Evolutionary conservation across 2,329 filamentous ascomycete genomes (phyloP).

Genomic region (Shiraia bambusicola): DNA sequence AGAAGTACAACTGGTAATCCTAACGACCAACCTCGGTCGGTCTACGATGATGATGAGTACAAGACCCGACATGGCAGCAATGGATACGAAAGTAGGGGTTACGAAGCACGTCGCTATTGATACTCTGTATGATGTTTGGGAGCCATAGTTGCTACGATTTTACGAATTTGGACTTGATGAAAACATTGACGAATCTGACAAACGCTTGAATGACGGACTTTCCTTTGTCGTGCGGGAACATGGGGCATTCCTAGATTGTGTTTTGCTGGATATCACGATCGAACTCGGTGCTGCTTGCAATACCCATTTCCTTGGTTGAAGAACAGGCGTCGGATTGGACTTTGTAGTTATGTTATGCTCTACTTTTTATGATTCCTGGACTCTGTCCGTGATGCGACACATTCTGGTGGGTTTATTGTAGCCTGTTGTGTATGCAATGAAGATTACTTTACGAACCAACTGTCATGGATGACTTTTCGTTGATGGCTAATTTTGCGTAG

Average conservation of each 20-base stretch:
- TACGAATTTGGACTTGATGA: conserved; percentile 2
- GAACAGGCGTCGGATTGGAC: not conserved
- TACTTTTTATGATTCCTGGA: too few relatives aligned
- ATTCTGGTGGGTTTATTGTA: too few relatives aligned
- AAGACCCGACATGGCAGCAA: conserved; percentile 23
- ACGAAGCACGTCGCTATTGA: conserved; percentile 36
- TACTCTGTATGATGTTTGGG: not conserved
- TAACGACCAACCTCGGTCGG: conserved; percentile 31
- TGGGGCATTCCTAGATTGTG: not conserved
- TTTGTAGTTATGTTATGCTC: too few relatives aligned
- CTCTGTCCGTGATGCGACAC: too few relatives aligned
- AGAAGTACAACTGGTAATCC: conserved; percentile 30
- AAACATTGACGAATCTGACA: not conserved
- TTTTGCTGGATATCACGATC: conserved; percentile 5
- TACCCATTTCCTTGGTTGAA: conserved; percentile 1
- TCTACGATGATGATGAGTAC: conserved; percentile 39
- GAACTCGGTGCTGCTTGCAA: not conserved
- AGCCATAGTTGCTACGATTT: conserved; percentile 1
- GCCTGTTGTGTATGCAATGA: too few relatives aligned
- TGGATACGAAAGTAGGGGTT: conserved; percentile 32
- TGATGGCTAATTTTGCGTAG: too few relatives aligned
- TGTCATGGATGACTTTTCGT: not conserved
- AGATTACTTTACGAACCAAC: too few relatives aligned
- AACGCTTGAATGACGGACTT: not conserved
- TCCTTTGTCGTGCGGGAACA: conserved; percentile 1